Base-by-base conservation (phyloP, 2,329 filamentous ascomycete species). In the Curvularia spicifera region DNA sequence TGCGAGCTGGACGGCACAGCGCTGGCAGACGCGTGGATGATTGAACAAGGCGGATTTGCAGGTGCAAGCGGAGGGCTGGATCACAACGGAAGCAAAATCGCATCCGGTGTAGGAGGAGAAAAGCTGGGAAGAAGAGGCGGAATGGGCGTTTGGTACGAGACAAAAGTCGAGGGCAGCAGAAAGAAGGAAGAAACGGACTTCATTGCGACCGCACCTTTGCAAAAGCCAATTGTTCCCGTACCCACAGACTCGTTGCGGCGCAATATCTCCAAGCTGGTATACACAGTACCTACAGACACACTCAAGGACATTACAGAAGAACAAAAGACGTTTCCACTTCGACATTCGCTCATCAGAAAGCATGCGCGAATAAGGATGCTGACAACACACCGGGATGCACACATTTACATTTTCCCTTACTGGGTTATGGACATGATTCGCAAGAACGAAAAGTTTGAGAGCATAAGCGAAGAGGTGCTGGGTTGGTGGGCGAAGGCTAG, bases 131-230 rank as follows among this genome's bases (percentile, higher is more conserved):
- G 86, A 61, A 90, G 90, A 76, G 93, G 93, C 42, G 95, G 92
- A 1, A 81, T 98, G 37, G 89, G 90, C 5, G 90, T 99, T 1
- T 98, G 91, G 88, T 98, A 97, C 76, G 87, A 94, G 70, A 96
- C 93, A 1, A 91, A 91, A 73, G 85, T 83, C 18, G 89, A 90
- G 61, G 87, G 87, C 5, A 87, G 87, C 35, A 85, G 94, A 61
- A 98, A 97, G 79, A 89, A 89, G 45, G 92, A 97, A 75, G 93
- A 97, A 75, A 95, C 92, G 1, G 94, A 98, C 72, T 97, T 97
- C 74, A 85, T 97, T 68, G 91, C 89, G 8, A 92, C 91, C 0
- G 85, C 90, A 0, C 87, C 90, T 3, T 79, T 95, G 5, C 80
- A 87, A 3, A 71, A 81, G 4, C 80, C 87, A 0, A 77, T 83